Base-by-base conservation (phyloP, 116 monocot species). In the Cymodocea nodosa region DNA sequence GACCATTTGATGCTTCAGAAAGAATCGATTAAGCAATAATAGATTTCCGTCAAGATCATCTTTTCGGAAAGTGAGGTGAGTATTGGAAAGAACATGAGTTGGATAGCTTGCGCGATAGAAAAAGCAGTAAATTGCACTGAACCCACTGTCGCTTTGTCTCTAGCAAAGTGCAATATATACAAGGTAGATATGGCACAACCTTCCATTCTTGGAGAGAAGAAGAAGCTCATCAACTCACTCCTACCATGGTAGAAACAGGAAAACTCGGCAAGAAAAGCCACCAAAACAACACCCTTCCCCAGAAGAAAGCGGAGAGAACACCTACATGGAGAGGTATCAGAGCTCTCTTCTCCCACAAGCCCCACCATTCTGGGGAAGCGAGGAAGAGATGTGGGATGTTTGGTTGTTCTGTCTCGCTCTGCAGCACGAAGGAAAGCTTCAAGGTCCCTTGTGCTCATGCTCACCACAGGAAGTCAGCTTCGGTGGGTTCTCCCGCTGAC, bases 371-470 rank as follows among this genome's bases (percentile, higher is more conserved):
- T 15, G 66, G 65, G 39, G 73, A 48, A 18, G 64, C 24, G 0
- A 17, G 53, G 48, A 36, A 5, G 51, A 74, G 67, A 63, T 60
- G 64, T 62, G 70, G 80, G 65, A 70, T 70, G 50, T 19, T 78
- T 23, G 74, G 73, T 4, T 75, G 85, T 67, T 82, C 80, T 49
- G 71, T 74, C 24, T 84, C 84, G 6, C 75, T 84, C 13, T 82
- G 92, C 56, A 85, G 69, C 70, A 16, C 59, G 25, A 77, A 58
- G 63, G 78, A 78, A 37, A 79, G 68, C 70, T 65, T 73, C 2
- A 67, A 61, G 23, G 56, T 37, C 4, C 7, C 59, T 19, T 44
- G 44, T 44, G 3, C 44, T 6, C n/a, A n/a, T n/a, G 25, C 56
- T 20, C 15, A 35, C 25, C 17, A 24, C 59, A 60, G 57, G 65